These are phyloP conservation scores for Aegilops bicornis DNA, from an alignment of 176 grass and related monocot species.

Conservation along the genomic window DNA sequence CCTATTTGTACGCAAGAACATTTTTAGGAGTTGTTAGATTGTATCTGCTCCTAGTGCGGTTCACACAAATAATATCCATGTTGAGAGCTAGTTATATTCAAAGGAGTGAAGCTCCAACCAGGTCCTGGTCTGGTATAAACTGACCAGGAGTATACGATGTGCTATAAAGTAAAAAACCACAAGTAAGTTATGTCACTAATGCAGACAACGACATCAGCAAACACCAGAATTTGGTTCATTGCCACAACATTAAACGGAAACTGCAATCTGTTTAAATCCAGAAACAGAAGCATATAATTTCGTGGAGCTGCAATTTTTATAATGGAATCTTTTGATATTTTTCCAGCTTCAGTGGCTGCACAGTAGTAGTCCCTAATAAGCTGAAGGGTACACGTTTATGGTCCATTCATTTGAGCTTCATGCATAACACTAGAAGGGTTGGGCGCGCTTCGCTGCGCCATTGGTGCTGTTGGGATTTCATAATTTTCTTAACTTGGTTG, in stretches of 20 bases:
- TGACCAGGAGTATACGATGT: not conserved
- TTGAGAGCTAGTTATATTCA: not conserved
- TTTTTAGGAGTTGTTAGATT: not conserved
- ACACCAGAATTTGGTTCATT: not conserved
- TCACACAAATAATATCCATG: not conserved
- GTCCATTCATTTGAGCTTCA: not conserved
- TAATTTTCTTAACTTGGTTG: no score
- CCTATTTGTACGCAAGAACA: not conserved
- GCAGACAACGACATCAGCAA: not conserved
- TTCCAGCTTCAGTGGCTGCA: not conserved
- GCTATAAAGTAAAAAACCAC: no score
- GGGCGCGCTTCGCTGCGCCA: no score
- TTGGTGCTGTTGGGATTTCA: no score
- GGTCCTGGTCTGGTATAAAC: not conserved
- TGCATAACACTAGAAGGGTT: not conserved
- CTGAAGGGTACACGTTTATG: not conserved
- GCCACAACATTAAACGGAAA: no score
- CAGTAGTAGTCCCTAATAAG: not conserved
- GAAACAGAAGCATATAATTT: not conserved
- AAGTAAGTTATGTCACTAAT: not conserved
- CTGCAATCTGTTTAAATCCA: not conserved
- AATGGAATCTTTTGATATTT: not conserved
- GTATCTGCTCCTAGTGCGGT: not conserved
- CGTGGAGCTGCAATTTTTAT: not conserved
- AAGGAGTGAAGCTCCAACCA: not conserved